A percentile compares a stretch with the other conserved stretches of the same genome.
phyloP scores from a whole-genome alignment of 106 monocot genomes.

The Dendrobium catenatum region DNA sequence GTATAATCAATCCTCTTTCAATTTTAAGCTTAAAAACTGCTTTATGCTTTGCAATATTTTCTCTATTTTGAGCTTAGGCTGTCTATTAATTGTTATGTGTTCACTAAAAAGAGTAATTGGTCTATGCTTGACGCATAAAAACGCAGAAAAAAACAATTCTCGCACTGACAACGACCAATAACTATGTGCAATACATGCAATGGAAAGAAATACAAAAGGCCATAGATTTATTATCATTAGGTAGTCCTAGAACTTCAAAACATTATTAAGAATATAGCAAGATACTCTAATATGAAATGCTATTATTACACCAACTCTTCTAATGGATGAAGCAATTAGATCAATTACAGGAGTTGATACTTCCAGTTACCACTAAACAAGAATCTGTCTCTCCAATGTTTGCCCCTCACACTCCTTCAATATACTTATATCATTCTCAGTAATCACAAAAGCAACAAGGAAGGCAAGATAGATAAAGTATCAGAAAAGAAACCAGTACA shows the following conservation, averaged over 20 bases:
- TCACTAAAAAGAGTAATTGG: background rate
- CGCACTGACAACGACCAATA: background rate
- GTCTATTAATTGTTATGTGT: background rate
- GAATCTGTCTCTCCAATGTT: background rate
- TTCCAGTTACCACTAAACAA: no score
- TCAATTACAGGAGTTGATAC: no score
- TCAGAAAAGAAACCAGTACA: background rate
- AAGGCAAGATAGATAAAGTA: background rate
- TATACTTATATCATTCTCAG: background rate
- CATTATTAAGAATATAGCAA: no score
- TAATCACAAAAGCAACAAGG: background rate
- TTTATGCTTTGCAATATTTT: background rate
- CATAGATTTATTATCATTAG: no score
- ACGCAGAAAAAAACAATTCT: background rate
- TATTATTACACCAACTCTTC: no score
- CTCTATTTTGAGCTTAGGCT: background rate
- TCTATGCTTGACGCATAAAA: background rate
- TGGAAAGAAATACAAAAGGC: background rate
- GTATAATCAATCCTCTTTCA: background rate
- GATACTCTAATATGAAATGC: no score
- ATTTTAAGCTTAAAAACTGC: background rate
- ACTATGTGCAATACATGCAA: background rate
- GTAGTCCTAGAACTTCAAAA: no score
- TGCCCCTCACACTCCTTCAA: background rate
- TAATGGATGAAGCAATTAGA: no score